phyloP scores from a whole-genome alignment of 768 basidiomycete genomes.

The Suillus americanus region DNA sequence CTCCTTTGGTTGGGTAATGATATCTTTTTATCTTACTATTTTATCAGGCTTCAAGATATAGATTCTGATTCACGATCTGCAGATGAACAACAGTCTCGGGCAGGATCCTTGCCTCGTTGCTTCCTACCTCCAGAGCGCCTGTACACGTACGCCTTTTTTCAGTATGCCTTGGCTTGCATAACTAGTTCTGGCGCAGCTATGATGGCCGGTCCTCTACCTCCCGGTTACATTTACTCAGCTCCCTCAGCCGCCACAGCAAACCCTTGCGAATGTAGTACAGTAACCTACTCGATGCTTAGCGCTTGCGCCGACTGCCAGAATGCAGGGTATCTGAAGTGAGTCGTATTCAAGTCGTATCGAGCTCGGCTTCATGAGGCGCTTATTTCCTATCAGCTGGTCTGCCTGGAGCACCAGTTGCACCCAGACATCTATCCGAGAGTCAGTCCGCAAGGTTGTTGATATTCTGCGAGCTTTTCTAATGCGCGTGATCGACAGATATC shows the following conservation, averaged over 20 bases:
- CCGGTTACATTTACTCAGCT: constrained; percentile 25
- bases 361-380: constrained; percentile 7
- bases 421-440: constrained; percentile 32
- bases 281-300: constrained; percentile 53
- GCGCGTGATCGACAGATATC: constrained; percentile 37
- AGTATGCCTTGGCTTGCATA: constrained; percentile 6
- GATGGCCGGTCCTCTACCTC: constrained; percentile 37
- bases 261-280: constrained; percentile 53
- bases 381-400: constrained; percentile 41
- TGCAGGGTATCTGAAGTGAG: constrained; percentile 35
- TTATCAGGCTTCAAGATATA: neutral
- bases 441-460: constrained; percentile 7
- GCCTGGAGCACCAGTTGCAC: constrained; percentile 50
- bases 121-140: constrained; percentile 42
- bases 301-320: constrained; percentile 61
- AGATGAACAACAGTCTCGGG: constrained; percentile 42
- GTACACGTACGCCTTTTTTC: constrained; percentile 37
- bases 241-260: constrained; percentile 30
- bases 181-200: constrained; percentile 32
- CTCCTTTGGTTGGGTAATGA: constrained; percentile 27
- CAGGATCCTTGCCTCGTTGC: constrained; percentile 48
- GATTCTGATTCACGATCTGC: neutral
- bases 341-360: neutral
- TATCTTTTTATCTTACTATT: neutral
- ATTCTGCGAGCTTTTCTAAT: neutral